Percentiles rank a stretch among this genome's conserved stretches.
These are phyloP conservation scores for Suillus brevipes DNA, from an alignment of 768 basidiomycete species.

Conservation along the genomic window DNA sequence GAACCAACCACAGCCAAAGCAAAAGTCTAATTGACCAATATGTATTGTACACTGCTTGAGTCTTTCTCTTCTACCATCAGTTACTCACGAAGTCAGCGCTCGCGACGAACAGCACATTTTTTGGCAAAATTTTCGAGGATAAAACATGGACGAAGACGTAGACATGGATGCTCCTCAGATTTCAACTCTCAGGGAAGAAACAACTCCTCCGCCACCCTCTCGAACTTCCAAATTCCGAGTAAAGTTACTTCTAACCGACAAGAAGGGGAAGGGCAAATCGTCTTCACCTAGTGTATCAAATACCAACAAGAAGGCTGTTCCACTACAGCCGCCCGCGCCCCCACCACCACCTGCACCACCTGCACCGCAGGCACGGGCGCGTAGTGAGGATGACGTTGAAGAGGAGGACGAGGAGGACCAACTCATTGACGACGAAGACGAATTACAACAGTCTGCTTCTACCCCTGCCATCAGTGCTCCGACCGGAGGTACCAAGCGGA, in stretches of 20 bases:
- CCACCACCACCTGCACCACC: constrained; percentile 7
- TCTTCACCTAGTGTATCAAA: constrained; percentile 31
- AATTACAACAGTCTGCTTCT: constrained; percentile 29
- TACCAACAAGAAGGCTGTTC: constrained; percentile 21
- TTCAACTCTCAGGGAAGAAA: constrained; percentile 73
- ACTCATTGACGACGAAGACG: constrained; percentile 72
- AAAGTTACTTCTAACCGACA: constrained; percentile 51
- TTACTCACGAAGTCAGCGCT: neutral
- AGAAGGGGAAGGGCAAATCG: constrained; percentile 37
- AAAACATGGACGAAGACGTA: constrained; percentile 42
- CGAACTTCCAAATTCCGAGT: constrained; percentile 45
- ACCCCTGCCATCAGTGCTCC: constrained; percentile 25
- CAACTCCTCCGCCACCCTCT: constrained; percentile 66
- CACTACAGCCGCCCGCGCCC: neutral
- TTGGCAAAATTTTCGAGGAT: neutral
- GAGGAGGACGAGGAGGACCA: constrained; percentile 78
- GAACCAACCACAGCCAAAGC: neutral
- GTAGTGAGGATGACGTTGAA: constrained; percentile 51
- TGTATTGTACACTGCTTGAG: neutral
- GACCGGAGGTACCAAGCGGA: constrained; percentile 49
- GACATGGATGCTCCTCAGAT: constrained; percentile 83
- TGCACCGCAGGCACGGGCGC: constrained; percentile 20
- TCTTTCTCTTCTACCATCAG: neutral
- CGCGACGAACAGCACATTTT: neutral
- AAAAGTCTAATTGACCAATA: neutral